Percentiles rank a stretch among this genome's conserved stretches.
Evolutionary conservation across 768 basidiomycete genomes (phyloP).

Genomic region (Mycena amicta): DNA sequence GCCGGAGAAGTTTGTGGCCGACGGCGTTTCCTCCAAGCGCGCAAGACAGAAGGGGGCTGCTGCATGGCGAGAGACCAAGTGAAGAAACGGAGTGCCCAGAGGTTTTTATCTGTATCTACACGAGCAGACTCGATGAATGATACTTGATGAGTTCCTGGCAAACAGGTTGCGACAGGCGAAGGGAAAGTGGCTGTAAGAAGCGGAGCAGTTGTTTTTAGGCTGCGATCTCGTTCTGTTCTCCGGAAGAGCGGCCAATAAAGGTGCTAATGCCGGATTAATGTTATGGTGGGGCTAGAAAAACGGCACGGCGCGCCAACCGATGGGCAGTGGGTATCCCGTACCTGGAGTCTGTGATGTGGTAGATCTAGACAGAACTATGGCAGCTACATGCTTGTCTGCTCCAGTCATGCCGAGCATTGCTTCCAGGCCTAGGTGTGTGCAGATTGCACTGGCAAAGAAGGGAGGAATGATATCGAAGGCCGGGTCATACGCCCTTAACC

Average conservation of each 20-base stretch:
- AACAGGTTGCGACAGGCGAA: conserved; percentile 20
- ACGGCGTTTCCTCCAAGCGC: conserved; percentile 43
- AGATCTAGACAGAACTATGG: neutral
- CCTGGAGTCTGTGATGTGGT: neutral
- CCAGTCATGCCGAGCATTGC: neutral
- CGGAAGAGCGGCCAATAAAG: neutral
- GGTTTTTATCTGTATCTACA: conserved; percentile 14
- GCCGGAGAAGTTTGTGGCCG: conserved; percentile 9
- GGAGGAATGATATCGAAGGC: conserved; percentile 2
- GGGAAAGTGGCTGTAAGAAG: conserved; percentile 15
- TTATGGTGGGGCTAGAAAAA: too few relatives aligned
- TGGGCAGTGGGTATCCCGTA: neutral
- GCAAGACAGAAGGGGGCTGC: conserved; percentile 40
- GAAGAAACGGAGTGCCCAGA: too few relatives aligned
- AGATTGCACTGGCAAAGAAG: too few relatives aligned
- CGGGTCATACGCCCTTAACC: neutral
- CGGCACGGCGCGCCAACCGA: too few relatives aligned
- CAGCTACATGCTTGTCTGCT: neutral
- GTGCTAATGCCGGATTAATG: too few relatives aligned
- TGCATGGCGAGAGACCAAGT: conserved; percentile 32
- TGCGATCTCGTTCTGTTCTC: neutral
- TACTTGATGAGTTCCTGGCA: conserved; percentile 21
- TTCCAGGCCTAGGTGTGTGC: neutral
- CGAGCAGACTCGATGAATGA: conserved; percentile 16
- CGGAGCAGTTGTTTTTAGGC: neutral